Evolutionary conservation across 495 filamentous ascomycete genomes (phyloP).

Genomic region (Xylaria bambusicola): DNA sequence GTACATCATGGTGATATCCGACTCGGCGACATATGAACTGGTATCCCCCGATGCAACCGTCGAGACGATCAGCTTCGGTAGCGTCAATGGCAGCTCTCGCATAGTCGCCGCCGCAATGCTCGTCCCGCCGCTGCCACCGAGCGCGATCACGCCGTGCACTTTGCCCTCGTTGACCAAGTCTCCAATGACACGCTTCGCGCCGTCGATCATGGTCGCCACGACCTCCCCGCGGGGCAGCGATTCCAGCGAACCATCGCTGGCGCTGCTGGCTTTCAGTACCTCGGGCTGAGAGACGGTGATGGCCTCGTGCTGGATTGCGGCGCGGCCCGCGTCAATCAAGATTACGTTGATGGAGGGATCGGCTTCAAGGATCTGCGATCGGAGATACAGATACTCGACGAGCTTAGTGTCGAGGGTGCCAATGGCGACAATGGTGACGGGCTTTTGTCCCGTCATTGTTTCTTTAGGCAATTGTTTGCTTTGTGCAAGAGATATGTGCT

Average conservation of each 20-base stretch:
- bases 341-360: conserved; percentile 39
- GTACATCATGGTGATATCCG: conserved; percentile 71
- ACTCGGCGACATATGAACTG: conserved; percentile 59
- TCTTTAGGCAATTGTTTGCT: neutral
- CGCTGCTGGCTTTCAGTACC: conserved; percentile 31
- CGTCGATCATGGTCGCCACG: conserved; percentile 51
- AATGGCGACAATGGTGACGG: conserved; percentile 57
- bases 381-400: conserved; percentile 59
- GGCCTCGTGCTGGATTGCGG: conserved; percentile 37
- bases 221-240: conserved; percentile 50
- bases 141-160: conserved; percentile 58
- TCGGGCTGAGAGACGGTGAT: conserved; percentile 51
- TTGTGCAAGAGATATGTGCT: neutral
- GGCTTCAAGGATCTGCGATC: conserved; percentile 44
- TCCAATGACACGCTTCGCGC: conserved; percentile 38
- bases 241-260: conserved; percentile 19
- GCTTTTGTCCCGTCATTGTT: conserved; percentile 28
- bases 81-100: conserved; percentile 60
- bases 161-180: conserved; percentile 31
- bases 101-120: conserved; percentile 58
- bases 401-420: conserved; percentile 74
- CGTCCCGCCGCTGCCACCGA: conserved; percentile 63
- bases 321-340: conserved; percentile 60
- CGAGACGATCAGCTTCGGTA: conserved; percentile 70
- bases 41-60: conserved; percentile 67